Conservation (phyloP, 257 asterid genomes). For the Dorcoceras hygrometricum region DNA sequence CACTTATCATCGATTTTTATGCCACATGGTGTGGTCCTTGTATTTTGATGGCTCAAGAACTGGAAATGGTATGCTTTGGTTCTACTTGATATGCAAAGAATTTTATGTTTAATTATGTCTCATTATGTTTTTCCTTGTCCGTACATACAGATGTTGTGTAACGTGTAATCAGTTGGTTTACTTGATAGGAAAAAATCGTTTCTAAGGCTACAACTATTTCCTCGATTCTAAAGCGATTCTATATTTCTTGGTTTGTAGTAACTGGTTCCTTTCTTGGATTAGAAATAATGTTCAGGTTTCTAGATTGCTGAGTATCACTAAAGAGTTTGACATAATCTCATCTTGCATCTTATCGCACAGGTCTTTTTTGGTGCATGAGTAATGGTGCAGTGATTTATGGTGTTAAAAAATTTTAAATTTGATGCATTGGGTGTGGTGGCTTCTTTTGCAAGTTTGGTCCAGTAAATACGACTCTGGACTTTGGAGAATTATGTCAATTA, state of each 20-base stretch:
- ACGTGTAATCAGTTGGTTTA: conserved; percentile 2
- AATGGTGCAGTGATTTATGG: not conserved
- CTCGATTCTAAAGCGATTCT: not conserved
- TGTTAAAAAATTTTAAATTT: no score
- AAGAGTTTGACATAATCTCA: not conserved
- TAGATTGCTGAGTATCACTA: not conserved
- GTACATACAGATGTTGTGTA: not conserved
- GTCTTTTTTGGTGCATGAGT: not conserved
- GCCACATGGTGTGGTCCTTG: conserved; percentile 99
- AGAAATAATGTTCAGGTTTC: not conserved
- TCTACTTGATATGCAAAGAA: not conserved
- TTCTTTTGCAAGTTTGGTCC: not conserved
- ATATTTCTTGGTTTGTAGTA: not conserved
- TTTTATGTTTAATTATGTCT: conserved; percentile 7
- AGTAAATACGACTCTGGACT: not conserved
- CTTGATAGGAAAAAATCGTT: not conserved
- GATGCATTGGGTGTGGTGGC: not conserved
- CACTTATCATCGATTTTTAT: conserved; percentile 79
- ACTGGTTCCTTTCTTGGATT: not conserved
- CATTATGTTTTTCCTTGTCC: not conserved
- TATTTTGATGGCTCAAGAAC: conserved; percentile 95
- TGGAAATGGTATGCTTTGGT: conserved; percentile 73
- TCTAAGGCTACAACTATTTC: not conserved
- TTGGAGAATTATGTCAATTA: not conserved
- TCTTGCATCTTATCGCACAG: not conserved